Base-by-base conservation (phyloP, 2,329 filamentous ascomycete species). In the Periconia macrospinosa region DNA sequence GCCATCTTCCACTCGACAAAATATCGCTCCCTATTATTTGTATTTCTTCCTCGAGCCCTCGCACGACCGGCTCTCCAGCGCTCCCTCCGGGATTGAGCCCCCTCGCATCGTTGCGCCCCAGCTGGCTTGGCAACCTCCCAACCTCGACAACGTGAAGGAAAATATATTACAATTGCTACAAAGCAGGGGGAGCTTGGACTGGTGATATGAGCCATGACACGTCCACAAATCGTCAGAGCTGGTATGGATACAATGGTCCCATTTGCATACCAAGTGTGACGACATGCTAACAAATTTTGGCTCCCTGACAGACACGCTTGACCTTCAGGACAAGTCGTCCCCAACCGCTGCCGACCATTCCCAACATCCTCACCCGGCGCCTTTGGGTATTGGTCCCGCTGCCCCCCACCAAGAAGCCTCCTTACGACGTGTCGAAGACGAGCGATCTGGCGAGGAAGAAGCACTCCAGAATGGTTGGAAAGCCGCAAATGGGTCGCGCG, bases 321-420 rank as follows among this genome's bases (percentile, higher is more conserved):
- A 97, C 78, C 86, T 97, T 49, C 94, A 97, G 82, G 86, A 91
- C 76, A 89, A 86, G 69, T 80, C 87, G 68, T 81, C 88, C 54
- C 91, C 92, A 33, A 94, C 92, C 44, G 91, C 93, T 40, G 84
- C 96, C 78, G 89, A 92, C 71, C 92, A 96, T 74, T 79, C 83
- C 15, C 80, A 80, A 62, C 83, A 84, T 68, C 79, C 78, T 51
- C 77, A 79, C 61, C 76, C 80, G 59, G 74, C 77, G 54, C 81
- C 78, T 54, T 76, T 81, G 65, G 83, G 76, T 57, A 75, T 76
- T 60, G 78, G 83, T 56, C 75, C 81, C 60, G 78, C 89, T 67
- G 89, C 87, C 60, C 86, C 91, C 43, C 92, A 97, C 72, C 92
- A 97, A 76, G 89, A 91, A 63, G 86, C 91, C 65, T 88, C 92